Evolutionary conservation across 306 rosid genomes (phyloP).

Genomic region (Gillenia trifoliata): DNA sequence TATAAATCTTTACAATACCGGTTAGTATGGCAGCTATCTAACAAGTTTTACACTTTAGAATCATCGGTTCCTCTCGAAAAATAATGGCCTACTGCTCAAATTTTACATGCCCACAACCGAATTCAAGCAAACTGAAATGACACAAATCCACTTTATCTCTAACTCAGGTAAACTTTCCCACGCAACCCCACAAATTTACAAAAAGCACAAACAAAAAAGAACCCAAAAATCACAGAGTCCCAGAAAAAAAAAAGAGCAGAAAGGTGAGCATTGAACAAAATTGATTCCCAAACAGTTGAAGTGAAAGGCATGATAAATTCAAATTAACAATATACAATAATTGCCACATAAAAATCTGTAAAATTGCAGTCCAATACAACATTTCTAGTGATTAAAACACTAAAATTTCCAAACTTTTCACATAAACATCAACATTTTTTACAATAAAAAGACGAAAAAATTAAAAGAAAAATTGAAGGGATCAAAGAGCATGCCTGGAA

Average conservation of each 20-base stretch:
- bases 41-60: neutral
- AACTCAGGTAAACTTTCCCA: neutral
- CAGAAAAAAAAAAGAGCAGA: neutral
- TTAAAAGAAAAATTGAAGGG: neutral
- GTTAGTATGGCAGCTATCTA: too few relatives aligned
- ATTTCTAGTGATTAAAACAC: neutral
- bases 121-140: neutral
- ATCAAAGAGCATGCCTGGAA: constrained; percentile 63
- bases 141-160: neutral
- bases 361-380: neutral
- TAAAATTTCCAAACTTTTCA: neutral
- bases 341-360: neutral
- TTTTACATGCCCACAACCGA: neutral
- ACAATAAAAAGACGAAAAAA: neutral
- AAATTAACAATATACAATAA: neutral
- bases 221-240: neutral
- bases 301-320: neutral
- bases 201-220: neutral
- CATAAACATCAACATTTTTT: neutral
- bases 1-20: neutral
- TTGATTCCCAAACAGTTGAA: neutral
- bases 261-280: neutral
- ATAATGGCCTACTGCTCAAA: neutral
- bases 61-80: neutral
- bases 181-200: neutral